Evolutionary conservation across 257 asterid species (phyloP).

Genomic region (Fraxinus quadrangulata): DNA sequence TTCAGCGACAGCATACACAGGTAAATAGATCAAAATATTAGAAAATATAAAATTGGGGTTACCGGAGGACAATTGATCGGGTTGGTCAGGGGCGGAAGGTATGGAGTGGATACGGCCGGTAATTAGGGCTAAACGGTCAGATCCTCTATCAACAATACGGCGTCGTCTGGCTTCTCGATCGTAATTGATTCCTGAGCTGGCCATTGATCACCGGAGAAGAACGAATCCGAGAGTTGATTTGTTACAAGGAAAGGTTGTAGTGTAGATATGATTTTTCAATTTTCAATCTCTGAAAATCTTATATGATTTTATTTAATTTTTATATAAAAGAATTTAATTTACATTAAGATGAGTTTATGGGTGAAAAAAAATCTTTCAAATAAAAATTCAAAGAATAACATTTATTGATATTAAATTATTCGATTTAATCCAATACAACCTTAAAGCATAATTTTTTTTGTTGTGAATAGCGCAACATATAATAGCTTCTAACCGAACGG

Average conservation of each 20-base stretch:
- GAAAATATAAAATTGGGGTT: background rate
- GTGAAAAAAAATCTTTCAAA: too few relatives aligned
- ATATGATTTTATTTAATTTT: too few relatives aligned
- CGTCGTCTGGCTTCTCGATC: slow-evolving; percentile 81
- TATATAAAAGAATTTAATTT: too few relatives aligned
- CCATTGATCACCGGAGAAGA: background rate
- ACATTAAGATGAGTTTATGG: too few relatives aligned
- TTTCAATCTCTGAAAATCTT: background rate
- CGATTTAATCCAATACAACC: too few relatives aligned
- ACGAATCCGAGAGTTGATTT: background rate
- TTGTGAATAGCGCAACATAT: too few relatives aligned
- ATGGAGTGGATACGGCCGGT: slow-evolving; percentile 72
- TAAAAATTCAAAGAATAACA: too few relatives aligned
- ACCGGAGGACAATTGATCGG: slow-evolving; percentile 49
- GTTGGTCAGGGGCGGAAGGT: slow-evolving; percentile 45
- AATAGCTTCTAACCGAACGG: too few relatives aligned
- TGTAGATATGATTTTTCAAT: background rate
- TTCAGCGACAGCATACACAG: background rate
- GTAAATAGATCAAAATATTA: background rate
- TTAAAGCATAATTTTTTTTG: too few relatives aligned
- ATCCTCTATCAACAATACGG: slow-evolving; percentile 74
- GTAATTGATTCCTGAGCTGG: slow-evolving; percentile 24
- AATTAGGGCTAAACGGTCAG: slow-evolving; percentile 86
- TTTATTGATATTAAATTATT: too few relatives aligned
- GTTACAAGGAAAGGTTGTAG: background rate